These are phyloP conservation scores for Penicillium crustosum DNA, from an alignment of 2,329 filamentous ascomycete species.

Conservation along the genomic window DNA sequence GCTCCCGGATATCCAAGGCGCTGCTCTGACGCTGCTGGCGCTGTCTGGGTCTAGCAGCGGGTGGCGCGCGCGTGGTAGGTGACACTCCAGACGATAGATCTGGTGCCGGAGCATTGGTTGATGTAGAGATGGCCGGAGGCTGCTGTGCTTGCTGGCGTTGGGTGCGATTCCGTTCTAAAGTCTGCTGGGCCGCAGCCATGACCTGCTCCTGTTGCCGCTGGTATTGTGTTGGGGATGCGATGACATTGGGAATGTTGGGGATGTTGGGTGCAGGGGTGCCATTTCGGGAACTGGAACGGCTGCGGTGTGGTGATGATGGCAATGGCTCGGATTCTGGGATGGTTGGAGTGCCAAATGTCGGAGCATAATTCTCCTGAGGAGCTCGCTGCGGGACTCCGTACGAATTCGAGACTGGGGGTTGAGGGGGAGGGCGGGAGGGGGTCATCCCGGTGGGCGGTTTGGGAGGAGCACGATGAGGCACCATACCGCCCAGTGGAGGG, in stretches of 20 bases:
- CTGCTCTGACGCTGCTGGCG: constrained; percentile 75
- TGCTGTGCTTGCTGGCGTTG: constrained; percentile 61
- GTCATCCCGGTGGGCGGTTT: constrained; percentile 66
- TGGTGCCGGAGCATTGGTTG: constrained; percentile 40
- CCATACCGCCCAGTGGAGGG: constrained; percentile 53
- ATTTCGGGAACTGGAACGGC: constrained; percentile 67
- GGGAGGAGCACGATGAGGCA: constrained; percentile 82
- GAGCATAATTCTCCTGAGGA: constrained; percentile 53
- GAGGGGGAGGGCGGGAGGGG: constrained; percentile 46
- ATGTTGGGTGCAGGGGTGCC: constrained; percentile 52
- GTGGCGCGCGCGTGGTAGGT: constrained; percentile 47
- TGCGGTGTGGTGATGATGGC: constrained; percentile 66
- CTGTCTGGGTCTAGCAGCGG: constrained; percentile 69
- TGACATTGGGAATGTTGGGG: constrained; percentile 32
- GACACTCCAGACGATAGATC: constrained; percentile 41
- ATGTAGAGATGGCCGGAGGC: constrained; percentile 30
- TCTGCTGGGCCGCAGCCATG: constrained; percentile 74
- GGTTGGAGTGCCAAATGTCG: constrained; percentile 47
- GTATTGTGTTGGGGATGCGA: constrained; percentile 46
- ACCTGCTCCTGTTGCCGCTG: constrained; percentile 80
- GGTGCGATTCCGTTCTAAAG: constrained; percentile 70
- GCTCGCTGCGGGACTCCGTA: constrained; percentile 50
- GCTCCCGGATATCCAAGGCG: constrained; percentile 75
- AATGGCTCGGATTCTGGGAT: constrained; percentile 59
- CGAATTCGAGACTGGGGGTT: constrained; percentile 45